Conservation (phyloP, 352 stramenopile species). For the Pythium oligandrum region DNA sequence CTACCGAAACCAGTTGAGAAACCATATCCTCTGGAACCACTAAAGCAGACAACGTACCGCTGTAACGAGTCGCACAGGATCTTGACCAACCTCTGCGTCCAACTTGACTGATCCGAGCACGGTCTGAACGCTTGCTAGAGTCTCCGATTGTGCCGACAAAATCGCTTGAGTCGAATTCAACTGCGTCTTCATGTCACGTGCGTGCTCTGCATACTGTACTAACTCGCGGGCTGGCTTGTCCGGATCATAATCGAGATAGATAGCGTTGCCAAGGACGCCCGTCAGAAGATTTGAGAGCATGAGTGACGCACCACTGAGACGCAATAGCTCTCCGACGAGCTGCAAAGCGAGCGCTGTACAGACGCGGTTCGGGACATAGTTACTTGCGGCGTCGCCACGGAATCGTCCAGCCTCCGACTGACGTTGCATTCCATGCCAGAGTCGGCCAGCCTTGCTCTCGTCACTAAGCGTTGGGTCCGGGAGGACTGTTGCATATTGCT, state of each 20-base stretch:
- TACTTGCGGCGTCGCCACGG: conserved; percentile 5
- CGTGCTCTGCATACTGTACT: conserved; percentile 38
- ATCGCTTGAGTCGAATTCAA: conserved; percentile 7
- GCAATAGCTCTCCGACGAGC: conserved; percentile 28
- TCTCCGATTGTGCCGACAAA: too few relatives aligned
- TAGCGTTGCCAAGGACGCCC: conserved; percentile 53
- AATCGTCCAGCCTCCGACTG: conserved; percentile 57
- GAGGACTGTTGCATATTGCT: conserved; percentile 7
- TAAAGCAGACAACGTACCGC: too few relatives aligned
- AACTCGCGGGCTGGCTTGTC: conserved; percentile 28
- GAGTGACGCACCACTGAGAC: conserved; percentile 26
- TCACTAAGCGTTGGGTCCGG: conserved; percentile 17
- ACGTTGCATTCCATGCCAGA: conserved; percentile 56
- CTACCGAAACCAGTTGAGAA: conserved; percentile 14
- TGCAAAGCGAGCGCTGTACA: conserved; percentile 57
- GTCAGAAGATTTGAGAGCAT: conserved; percentile 43
- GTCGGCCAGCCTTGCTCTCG: conserved; percentile 43
- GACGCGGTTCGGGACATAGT: conserved; percentile 38
- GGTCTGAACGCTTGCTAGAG: too few relatives aligned
- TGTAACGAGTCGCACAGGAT: too few relatives aligned
- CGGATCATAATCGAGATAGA: conserved; percentile 47
- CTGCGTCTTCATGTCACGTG: conserved; percentile 14
- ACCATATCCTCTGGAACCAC: too few relatives aligned
- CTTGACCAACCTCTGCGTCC: too few relatives aligned
- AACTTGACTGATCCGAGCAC: too few relatives aligned